These are phyloP conservation scores for Komagataella pastoris DNA, from an alignment of 805 yeast species.

Conservation along the genomic window DNA sequence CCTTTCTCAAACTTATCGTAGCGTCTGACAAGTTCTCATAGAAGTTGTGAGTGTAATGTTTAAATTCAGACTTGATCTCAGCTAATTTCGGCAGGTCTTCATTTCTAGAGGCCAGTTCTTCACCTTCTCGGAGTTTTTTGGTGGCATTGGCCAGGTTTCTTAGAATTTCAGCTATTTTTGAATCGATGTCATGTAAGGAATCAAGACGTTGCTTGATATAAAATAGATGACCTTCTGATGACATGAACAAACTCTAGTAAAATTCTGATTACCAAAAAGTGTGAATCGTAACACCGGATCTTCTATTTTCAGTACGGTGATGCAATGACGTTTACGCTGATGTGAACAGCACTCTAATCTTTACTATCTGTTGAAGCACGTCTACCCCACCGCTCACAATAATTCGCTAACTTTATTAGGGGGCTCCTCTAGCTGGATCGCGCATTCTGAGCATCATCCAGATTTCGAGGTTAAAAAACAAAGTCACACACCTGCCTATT, in stretches of 20 bases:
- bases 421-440: background rate
- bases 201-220: conserved; percentile 40
- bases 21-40: conserved; percentile 43
- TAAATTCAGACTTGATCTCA: conserved; percentile 23
- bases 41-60: conserved; percentile 29
- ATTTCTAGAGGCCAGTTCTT: conserved; percentile 6
- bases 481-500: background rate
- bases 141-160: conserved; percentile 34
- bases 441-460: no score
- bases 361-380: no score
- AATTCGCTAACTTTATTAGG: background rate
- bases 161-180: conserved; percentile 33
- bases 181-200: conserved; percentile 36
- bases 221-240: conserved; percentile 8
- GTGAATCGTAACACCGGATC: background rate
- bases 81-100: conserved; percentile 9
- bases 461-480: background rate
- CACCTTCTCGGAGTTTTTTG: conserved; percentile 21
- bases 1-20: conserved; percentile 49
- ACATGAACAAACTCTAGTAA: background rate
- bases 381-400: background rate
- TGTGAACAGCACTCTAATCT: no score
- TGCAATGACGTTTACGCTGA: no score
- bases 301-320: no score
- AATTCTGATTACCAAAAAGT: background rate